Base-by-base conservation (phyloP, 2,329 filamentous ascomycete species). In the Alternaria consortialis region DNA sequence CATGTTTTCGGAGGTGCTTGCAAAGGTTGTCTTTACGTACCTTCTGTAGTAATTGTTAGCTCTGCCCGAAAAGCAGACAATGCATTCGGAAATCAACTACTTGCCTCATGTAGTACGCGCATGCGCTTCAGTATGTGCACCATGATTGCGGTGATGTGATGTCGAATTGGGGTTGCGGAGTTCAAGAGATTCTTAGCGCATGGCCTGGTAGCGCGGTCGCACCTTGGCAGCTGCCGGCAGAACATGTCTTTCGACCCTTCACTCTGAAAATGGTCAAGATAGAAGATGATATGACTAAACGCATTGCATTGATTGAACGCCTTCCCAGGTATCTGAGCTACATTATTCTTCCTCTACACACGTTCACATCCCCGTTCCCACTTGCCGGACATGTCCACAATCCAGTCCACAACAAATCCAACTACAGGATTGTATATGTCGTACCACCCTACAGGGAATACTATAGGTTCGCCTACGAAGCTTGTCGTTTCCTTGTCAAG, bases 91-190 rank as follows among this genome's bases (percentile, higher is more conserved):
- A 7, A 25, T 7, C 7, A 43, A 37, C 40, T 8, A 84, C 88
- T 79, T 84, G 93, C 91, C 79, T 86, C 84, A 79, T 88, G 88
- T 77, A 96, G 83, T 80, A 88, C 88, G 77, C 90, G 88, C 86
- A 93, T 88, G 72, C 92, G 90, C 81, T 88, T 87, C 74, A 86
- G 77, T 80, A 91, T 79, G 67, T 83, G 81, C 53, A 84, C 82
- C 85, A 87, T 87, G 67, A 61, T 70, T 70, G 66, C 54, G 68
- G 58, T 69, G 62, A 47, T 58, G 46, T 62, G 58, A 37, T 59
- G 42, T 60, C 39, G 46, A 53, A 56, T 54, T 68, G 62, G 29
- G 20, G 65, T 64, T 68, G 65, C 63, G 61, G 66, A 70, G 64
- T 69, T 69, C 60, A 62, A 64, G 66, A 73, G 64, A 69, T 69